These are phyloP conservation scores for Colletotrichum theobromicola DNA, from an alignment of 2,329 filamentous ascomycete genomes.

Conservation along the genomic window DNA sequence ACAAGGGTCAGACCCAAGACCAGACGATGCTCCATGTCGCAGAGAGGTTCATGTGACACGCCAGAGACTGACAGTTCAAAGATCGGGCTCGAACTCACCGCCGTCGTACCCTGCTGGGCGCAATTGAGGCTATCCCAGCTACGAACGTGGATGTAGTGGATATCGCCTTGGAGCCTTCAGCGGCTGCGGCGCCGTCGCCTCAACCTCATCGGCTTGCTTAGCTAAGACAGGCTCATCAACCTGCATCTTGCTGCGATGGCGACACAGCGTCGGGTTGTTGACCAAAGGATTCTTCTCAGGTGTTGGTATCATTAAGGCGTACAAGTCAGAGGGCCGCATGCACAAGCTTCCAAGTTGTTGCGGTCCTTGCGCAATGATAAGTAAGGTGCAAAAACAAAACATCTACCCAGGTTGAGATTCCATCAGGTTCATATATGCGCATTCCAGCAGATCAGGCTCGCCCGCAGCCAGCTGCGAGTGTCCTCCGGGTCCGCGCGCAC, in stretches of 20 bases:
- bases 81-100: not conserved
- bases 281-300: not conserved
- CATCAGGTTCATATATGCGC: not conserved
- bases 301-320: not conserved
- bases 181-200: slow-evolving; percentile 4
- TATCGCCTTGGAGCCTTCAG: slow-evolving; percentile 2
- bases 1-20: not conserved
- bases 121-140: slow-evolving; percentile 16
- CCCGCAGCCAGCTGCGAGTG: not conserved
- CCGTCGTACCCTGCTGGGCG: not conserved
- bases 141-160: not conserved
- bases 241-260: not conserved
- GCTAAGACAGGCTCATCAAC: not conserved
- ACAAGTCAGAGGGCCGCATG: not conserved
- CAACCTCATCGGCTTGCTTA: not conserved
- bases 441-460: not conserved
- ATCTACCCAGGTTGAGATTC: not conserved
- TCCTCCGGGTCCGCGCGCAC: not conserved
- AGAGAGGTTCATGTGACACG: slow-evolving; percentile 6
- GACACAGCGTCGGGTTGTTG: not conserved
- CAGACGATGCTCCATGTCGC: not conserved
- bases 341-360: not conserved
- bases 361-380: not conserved
- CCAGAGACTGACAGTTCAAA: not conserved
- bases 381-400: not conserved